Conservation (phyloP, 73 alveolate genomes). For the Blepharisma stoltei region DNA sequence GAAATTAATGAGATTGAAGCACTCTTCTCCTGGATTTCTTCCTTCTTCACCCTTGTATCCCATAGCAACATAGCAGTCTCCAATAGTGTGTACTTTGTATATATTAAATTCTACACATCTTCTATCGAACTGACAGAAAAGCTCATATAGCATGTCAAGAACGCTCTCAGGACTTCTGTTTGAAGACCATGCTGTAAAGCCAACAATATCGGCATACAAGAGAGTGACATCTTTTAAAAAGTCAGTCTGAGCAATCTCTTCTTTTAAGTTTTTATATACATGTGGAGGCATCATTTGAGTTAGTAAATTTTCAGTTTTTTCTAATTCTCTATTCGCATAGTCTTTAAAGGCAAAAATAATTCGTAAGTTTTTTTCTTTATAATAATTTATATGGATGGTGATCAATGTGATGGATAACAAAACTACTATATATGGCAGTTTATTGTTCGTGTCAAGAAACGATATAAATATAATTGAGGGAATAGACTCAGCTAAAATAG, state of each 20-base stretch:
- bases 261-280: slow-evolving; percentile 45
- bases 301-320: slow-evolving; percentile 14
- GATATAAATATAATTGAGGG: too few relatives aligned
- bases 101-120: slow-evolving; percentile 81
- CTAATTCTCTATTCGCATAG: neutral
- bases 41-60: slow-evolving; percentile 86
- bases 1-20: slow-evolving; percentile 81
- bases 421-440: too few relatives aligned
- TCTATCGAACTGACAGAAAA: slow-evolving; percentile 91
- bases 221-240: slow-evolving; percentile 84
- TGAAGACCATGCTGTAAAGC: slow-evolving; percentile 76
- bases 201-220: slow-evolving; percentile 90
- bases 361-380: neutral
- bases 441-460: too few relatives aligned
- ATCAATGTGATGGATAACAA: neutral
- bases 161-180: slow-evolving; percentile 86
- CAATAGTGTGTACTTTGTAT: slow-evolving; percentile 95
- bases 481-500: too few relatives aligned
- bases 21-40: slow-evolving; percentile 93
- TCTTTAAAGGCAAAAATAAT: neutral
- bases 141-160: slow-evolving; percentile 80
- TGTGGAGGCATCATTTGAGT: slow-evolving; percentile 32
- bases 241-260: slow-evolving; percentile 48
- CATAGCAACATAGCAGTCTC: slow-evolving; percentile 96
- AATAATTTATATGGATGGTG: neutral